These are phyloP conservation scores for Lagenidium sp. DNA, from an alignment of 352 stramenopile genomes.

Conservation along the genomic window DNA sequence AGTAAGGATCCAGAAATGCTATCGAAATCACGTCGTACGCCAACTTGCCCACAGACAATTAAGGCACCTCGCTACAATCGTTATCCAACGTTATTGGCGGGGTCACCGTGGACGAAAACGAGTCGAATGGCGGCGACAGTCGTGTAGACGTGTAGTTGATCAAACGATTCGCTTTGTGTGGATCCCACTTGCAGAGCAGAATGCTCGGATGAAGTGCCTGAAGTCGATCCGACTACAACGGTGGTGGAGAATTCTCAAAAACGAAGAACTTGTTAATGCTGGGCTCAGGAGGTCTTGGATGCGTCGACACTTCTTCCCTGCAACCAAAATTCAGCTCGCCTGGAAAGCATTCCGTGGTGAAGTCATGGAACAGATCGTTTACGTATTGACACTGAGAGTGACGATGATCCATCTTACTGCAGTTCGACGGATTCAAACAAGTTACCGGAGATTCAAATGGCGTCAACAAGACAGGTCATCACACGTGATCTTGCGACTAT, in stretches of 20 bases:
- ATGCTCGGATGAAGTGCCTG: neutral
- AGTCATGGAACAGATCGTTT: conserved; percentile 3
- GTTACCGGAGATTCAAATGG: conserved; percentile 6
- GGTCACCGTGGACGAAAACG: conserved; percentile 8
- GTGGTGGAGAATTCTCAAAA: conserved; percentile 4
- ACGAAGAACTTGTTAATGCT: conserved; percentile 3
- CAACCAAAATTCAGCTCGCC: conserved; percentile 10
- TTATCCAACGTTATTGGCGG: conserved; percentile 18
- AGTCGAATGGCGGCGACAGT: neutral
- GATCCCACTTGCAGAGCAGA: neutral
- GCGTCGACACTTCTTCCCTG: conserved; percentile 15
- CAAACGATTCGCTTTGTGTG: conserved; percentile 1
- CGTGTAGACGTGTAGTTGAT: conserved; percentile 3
- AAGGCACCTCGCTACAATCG: neutral
- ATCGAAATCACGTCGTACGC: conserved; percentile 12
- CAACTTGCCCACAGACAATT: conserved; percentile 14
- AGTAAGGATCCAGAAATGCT: conserved; percentile 14
- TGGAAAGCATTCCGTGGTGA: conserved; percentile 12
- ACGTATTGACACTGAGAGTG: conserved; percentile 5
- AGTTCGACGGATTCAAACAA: conserved; percentile 9
- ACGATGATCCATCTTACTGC: conserved; percentile 11
- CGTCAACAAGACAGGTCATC: conserved; percentile 1
- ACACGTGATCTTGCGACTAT: conserved; percentile 6
- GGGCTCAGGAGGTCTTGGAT: neutral
- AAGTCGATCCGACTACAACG: conserved; percentile 11